Base-by-base conservation (phyloP, 2,329 filamentous ascomycete species). In the Calonectria leucothoes region DNA sequence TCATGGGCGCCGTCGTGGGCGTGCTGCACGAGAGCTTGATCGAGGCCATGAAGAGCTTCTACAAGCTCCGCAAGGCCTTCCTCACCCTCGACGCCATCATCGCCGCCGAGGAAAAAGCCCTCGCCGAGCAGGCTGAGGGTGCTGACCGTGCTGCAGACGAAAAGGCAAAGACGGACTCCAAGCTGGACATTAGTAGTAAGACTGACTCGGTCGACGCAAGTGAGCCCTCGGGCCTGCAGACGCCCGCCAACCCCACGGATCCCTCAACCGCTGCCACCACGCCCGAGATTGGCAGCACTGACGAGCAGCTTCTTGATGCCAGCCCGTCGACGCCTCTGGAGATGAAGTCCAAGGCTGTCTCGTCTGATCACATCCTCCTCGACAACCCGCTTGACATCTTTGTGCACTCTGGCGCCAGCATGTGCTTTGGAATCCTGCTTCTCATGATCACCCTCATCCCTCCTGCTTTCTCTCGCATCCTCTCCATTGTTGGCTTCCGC, bases 21-120 rank as follows among this genome's bases (percentile, higher is more conserved):
- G 94, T 98, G 20, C 86, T 98, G 79, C 97, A 97, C 77, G 97
- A 98, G 86, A 98, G 94, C 82, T 85, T 98, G 79, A 96, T 96
- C 0, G 97, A 98, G 83, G 95, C 93, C 20, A 91, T 98, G 83
- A 95, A 93, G 84, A 95, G 95, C 7, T 98, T 98, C 81, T 97
- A 98, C 82, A 98, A 97, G 84, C 85, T 98, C 78, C 90, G 96
- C 74, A 98, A 97, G 82, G 96, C 96, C 0, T 98, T 94, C 80
- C 87, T 95, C 48, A 93, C 95, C 0, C 87, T 99, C 4, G 94
- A 98, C 80, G 89, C 89, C 12, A 94, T 99, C 69, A 89, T 96
- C 81, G 90, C 94, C 73, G 90, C 93, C 39, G 96, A 98, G 84
- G 89, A 89, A 29, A 91, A 89, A 74, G 82, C 81, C 0, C 69